A percentile compares a stretch with the other conserved stretches of the same genome.
These are phyloP conservation scores for Xylaria venustula DNA, from an alignment of 495 filamentous ascomycete species.

Conservation along the genomic window DNA sequence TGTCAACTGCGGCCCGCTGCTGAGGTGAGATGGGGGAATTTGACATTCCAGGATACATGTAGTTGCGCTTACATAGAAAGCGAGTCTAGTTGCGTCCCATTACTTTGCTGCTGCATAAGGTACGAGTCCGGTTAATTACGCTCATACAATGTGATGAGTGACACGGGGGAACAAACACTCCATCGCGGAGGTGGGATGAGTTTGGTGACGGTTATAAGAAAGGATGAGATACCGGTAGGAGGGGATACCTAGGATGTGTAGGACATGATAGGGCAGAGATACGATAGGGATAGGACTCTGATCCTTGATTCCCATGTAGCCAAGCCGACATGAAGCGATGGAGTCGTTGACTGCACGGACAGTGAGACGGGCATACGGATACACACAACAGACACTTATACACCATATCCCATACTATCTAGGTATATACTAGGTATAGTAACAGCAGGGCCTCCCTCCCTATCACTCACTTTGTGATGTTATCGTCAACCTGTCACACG, in stretches of 20 bases:
- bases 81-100: too few relatives aligned
- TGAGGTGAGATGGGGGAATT: neutral
- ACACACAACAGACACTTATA: neutral
- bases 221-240: neutral
- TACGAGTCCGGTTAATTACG: too few relatives aligned
- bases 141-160: too few relatives aligned
- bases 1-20: neutral
- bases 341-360: neutral
- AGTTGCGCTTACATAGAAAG: too few relatives aligned
- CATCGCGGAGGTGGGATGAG: too few relatives aligned
- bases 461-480: neutral
- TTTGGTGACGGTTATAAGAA: too few relatives aligned
- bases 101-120: too few relatives aligned
- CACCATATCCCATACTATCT: neutral
- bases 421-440: neutral
- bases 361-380: neutral
- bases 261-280: neutral
- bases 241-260: too few relatives aligned
- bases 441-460: neutral
- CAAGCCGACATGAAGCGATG: neutral
- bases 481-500: neutral
- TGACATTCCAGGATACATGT: neutral
- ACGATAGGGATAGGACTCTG: neutral
- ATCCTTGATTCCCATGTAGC: neutral
- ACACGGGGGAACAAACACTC: too few relatives aligned